Percentiles rank a stretch among this genome's conserved stretches.
Conservation (phyloP, 345 rosid species). For the Citrus australasica region DNA sequence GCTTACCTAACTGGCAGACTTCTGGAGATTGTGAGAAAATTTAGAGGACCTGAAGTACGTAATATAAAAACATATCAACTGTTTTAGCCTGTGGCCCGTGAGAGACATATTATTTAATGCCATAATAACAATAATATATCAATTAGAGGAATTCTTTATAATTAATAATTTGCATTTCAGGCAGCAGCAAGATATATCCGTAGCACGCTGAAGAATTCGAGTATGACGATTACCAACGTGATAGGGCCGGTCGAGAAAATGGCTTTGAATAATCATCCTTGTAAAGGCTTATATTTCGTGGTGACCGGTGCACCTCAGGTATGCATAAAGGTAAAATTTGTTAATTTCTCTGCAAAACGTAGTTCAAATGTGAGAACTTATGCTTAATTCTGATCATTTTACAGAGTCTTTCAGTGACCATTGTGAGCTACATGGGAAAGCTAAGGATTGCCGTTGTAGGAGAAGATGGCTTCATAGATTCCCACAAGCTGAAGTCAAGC, state of each 20-base stretch:
- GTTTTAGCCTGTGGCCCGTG: no score
- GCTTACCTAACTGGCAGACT: constrained; percentile 24
- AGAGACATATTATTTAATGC: no score
- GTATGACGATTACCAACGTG: constrained; percentile 37
- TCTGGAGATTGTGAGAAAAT: constrained; percentile 25
- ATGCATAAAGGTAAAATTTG: no score
- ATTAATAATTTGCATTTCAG: background rate
- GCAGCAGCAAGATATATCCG: constrained; percentile 13
- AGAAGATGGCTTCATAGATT: no score
- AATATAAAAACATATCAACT: no score
- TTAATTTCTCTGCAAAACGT: no score
- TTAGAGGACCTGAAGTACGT: constrained; percentile 35
- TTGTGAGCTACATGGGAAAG: no score
- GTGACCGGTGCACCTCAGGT: constrained; percentile 31
- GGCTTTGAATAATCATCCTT: constrained; percentile 35
- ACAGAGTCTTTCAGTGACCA: no score
- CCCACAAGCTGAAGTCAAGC: background rate
- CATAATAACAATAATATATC: no score
- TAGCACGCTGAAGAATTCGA: constrained; percentile 23
- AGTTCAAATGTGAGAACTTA: no score
- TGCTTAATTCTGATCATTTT: background rate
- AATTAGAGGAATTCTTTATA: no score
- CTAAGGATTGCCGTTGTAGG: no score
- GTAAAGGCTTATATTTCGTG: constrained; percentile 31
- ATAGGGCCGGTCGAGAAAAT: constrained; percentile 34